Evolutionary conservation across 371 early-diverging fungal species (phyloP).

Genomic region (Mucor piriformis): DNA sequence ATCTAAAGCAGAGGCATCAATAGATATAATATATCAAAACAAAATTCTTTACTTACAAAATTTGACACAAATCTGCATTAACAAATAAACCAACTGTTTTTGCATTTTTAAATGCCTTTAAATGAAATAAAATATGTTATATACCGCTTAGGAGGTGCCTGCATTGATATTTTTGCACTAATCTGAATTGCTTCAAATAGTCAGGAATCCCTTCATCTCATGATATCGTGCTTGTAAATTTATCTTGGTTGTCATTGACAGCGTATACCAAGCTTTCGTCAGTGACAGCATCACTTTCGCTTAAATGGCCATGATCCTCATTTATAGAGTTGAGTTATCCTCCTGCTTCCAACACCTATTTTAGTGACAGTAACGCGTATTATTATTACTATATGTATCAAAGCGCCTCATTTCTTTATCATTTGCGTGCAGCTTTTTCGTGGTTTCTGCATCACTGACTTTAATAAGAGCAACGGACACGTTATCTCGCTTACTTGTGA

Average conservation of each 20-base stretch:
- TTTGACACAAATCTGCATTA: slow-evolving; percentile 3
- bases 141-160: too few relatives aligned
- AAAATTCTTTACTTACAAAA: slow-evolving; percentile 6
- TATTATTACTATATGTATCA: slow-evolving; percentile 3
- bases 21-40: slow-evolving; percentile 12
- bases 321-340: too few relatives aligned
- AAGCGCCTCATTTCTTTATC: slow-evolving; percentile 10
- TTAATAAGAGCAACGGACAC: slow-evolving; percentile 12
- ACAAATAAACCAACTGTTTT: slow-evolving; percentile 14
- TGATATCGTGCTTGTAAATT: slow-evolving; percentile 14
- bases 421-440: slow-evolving; percentile 11
- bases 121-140: too few relatives aligned
- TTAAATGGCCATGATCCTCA: too few relatives aligned
- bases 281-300: too few relatives aligned
- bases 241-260: background rate
- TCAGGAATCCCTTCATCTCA: slow-evolving; percentile 7
- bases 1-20: slow-evolving; percentile 12
- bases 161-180: too few relatives aligned
- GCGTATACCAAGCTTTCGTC: too few relatives aligned
- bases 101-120: background rate
- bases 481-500: slow-evolving; percentile 10
- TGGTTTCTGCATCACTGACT: slow-evolving; percentile 8
- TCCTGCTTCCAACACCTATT: slow-evolving; percentile 7
- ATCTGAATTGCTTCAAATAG: slow-evolving; percentile 13
- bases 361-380: slow-evolving; percentile 11